Base-by-base conservation (phyloP, 306 rosid species). In the Corylus avellana region DNA sequence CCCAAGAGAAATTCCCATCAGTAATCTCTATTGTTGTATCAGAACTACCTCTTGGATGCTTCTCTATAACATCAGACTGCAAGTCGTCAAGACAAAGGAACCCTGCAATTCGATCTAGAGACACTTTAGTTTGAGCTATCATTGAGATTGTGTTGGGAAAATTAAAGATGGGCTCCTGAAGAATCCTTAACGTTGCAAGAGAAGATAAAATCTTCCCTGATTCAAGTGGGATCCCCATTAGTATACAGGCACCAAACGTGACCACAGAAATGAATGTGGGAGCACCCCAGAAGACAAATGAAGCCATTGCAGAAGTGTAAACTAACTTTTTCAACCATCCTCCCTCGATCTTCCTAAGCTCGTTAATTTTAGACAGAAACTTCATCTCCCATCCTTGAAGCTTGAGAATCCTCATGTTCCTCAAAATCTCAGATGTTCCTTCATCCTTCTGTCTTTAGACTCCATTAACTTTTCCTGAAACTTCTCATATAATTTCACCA, bases 341-440 rank as follows among this genome's bases (percentile, higher is more conserved):
- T 22, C 84, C 78, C 88, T 94, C 97, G 9, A 18, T 72, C 59
- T 84, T 81, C 85, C 98, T 86, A 14, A 91, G 75, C 44, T 83
- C 85, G 39, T 78, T 35, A 73, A 94, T 84, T 84, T 87, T 94
- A 1, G 97, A 82, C 25, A 94, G 81, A 84, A 92, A 94, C 88
- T 92, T 94, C 89, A 94, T 92, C 75, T 94, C 97, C 98, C 97
- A 94, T 47, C 89, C 97, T 76, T 92, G 98, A 27, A 94, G 87
- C 83, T 94, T 94, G 35, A 94, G 94, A 82, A 91, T 91, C 87
- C 91, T 87, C 97, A 92, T 91, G 85, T 88, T 94, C 87, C 85
- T 89, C 48, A 94, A 82, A 73, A 88, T 85, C 89, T 94, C 98
- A 1, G 94, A 86, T 0, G 92, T 94, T 3, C 87, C 85, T 94